These are phyloP conservation scores for Coemansia sp. DNA, from an alignment of 192 early-diverging fungal species.

Conservation along the genomic window DNA sequence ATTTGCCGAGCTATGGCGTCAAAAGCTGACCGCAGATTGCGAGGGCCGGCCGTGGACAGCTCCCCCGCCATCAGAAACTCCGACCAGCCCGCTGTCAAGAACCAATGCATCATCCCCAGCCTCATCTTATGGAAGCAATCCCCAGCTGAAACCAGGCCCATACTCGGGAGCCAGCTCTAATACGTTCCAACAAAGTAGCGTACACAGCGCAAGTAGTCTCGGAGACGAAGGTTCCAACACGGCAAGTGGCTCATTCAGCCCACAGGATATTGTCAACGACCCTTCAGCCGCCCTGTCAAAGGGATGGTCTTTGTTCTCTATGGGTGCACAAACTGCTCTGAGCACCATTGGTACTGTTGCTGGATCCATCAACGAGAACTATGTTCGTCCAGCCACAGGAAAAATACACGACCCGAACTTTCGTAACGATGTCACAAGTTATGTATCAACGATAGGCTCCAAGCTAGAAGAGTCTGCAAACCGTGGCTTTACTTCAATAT, in stretches of 20 bases:
- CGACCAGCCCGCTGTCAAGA: constrained; percentile 27
- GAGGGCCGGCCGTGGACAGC: constrained; percentile 60
- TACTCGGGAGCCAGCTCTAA: constrained; percentile 17
- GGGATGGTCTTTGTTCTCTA: constrained; percentile 66
- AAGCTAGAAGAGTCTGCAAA: constrained; percentile 40
- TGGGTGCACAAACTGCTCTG: constrained; percentile 55
- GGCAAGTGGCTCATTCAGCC: constrained; percentile 18
- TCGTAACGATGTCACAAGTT: constrained; percentile 61
- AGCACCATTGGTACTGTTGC: constrained; percentile 44
- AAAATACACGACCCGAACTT: constrained; percentile 68
- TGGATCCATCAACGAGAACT: constrained; percentile 62
- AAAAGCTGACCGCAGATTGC: constrained; percentile 79
- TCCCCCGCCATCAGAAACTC: constrained; percentile 21
- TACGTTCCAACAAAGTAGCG: background rate
- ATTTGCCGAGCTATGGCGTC: constrained; percentile 84
- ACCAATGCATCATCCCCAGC: constrained; percentile 31
- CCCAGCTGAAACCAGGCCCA: constrained; percentile 44
- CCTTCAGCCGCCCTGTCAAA: constrained; percentile 67
- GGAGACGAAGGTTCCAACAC: background rate
- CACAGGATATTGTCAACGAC: constrained; percentile 67
- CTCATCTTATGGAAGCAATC: constrained; percentile 19
- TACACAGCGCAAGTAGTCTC: too few relatives aligned
- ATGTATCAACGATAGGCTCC: constrained; percentile 59
- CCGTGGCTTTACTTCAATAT: constrained; percentile 38
- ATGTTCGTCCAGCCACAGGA: constrained; percentile 64